Base-by-base conservation (phyloP, 176 grass and related monocot genomes). In the Ampelocalamus luodianensis region DNA sequence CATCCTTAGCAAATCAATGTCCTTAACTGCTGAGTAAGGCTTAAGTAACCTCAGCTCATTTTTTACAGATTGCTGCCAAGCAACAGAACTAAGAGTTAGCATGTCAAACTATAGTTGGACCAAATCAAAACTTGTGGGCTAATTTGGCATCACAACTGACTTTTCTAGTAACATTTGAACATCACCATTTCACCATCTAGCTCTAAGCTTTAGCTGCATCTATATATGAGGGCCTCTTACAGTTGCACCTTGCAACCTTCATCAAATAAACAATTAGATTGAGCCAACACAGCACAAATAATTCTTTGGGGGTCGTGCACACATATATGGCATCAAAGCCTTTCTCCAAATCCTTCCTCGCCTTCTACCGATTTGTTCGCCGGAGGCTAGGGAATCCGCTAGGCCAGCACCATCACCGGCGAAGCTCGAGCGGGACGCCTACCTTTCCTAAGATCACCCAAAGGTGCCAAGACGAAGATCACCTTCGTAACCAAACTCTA, bases 271-370 rank as follows among this genome's bases (percentile, higher is more conserved):
- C 46, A 50, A 20, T 1, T 20, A 87, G 65, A 78, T 32, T 39
- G 79, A 78, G 72, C 66, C 15, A 83, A 16, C 56, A 76, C 26
- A 53, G 12, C 43, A 71, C 62, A 32, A 32, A 54, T 6, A 64
- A 85, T n/a, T 71, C 63, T 13, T 54, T 82, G 63, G 53, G 23
- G 8, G 13, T 74, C 71, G 38, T 27, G 20, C 11, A 70, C 29
- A 34, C 84, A 85, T 42, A 75, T 12, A 91, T 93, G 91, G 72
- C 72, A 44, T 83, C 79, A 49, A 88, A 83, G 65, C 60, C 76
- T 67, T 86, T 89, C 71, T 89, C 73, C 86, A 89, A 86, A 79
- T 86, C 85, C 29, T 63, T 92, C 24, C 62, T 88, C 5, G 20
- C 82, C 8, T 87, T 89, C 45, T 85, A 87, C 72, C 87, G 75